A percentile compares a stretch with the other conserved stretches of the same genome.
phyloP scores from a whole-genome alignment of 2,329 filamentous ascomycete genomes.

The Diaporthe sp. region DNA sequence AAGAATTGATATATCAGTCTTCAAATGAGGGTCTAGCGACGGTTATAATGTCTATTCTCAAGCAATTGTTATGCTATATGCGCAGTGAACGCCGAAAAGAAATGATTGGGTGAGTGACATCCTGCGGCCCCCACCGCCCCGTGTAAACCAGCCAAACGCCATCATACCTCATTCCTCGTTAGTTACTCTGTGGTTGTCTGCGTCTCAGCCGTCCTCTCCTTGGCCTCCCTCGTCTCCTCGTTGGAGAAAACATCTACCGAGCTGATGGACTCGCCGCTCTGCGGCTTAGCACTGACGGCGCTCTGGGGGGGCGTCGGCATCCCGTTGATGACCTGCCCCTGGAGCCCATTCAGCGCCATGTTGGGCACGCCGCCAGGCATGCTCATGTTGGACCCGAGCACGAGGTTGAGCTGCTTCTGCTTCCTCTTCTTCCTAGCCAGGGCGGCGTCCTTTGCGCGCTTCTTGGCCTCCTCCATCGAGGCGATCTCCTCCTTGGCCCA shows the following conservation, averaged over 20 bases:
- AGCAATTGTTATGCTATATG: background rate
- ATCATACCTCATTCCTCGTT: background rate
- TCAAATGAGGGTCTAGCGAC: background rate
- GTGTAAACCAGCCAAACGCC: slow-evolving; percentile 6
- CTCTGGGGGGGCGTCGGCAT: slow-evolving; percentile 19
- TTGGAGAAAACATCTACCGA: slow-evolving; percentile 6
- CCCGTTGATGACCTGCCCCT: background rate
- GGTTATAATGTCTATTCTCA: background rate
- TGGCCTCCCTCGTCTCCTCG: background rate
- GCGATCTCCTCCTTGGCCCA: slow-evolving; percentile 56
- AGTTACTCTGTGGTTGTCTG: background rate
- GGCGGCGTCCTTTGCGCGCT: slow-evolving; percentile 41
- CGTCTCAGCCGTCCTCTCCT: slow-evolving; percentile 2
- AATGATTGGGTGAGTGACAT: background rate
- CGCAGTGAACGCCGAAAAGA: background rate
- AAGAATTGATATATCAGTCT: background rate
- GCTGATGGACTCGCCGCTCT: background rate
- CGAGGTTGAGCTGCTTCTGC: slow-evolving; percentile 42
- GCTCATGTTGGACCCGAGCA: background rate
- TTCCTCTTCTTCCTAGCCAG: slow-evolving; percentile 42
- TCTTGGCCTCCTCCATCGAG: slow-evolving; percentile 47
- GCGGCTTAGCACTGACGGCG: slow-evolving; percentile 19
- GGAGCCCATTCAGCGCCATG: background rate
- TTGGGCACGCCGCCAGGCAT: background rate
- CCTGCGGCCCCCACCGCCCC: background rate